Conservation (phyloP, 1,139 yeast species). For the Eremothecium cymbalariae region DNA sequence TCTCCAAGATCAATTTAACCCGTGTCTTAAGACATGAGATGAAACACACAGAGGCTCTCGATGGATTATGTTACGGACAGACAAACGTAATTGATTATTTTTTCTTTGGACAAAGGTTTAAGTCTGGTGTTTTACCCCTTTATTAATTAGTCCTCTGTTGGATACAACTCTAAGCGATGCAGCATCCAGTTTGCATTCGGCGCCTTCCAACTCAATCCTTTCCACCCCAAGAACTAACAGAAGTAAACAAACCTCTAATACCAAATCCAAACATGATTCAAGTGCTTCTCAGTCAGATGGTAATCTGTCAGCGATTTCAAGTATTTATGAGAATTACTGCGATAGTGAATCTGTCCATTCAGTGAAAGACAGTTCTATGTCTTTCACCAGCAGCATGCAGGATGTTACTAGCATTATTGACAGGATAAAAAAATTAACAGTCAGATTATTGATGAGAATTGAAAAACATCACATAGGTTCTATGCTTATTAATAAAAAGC, state of each 20-base stretch:
- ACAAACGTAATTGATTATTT: slow-evolving; percentile 8
- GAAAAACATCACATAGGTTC: slow-evolving; percentile 20
- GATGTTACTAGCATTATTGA: slow-evolving; percentile 4
- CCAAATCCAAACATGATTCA: too few relatives aligned
- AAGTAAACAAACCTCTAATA: too few relatives aligned
- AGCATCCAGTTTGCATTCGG: too few relatives aligned
- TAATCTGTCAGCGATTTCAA: slow-evolving; percentile 8
- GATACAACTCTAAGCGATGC: too few relatives aligned
- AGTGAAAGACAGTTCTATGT: too few relatives aligned
- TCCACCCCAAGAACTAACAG: too few relatives aligned
- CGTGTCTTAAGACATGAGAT: slow-evolving; percentile 4
- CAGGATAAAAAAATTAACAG: slow-evolving; percentile 13
- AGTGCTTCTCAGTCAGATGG: slow-evolving; percentile 4
- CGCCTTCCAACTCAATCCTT: too few relatives aligned
- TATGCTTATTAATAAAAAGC: slow-evolving; percentile 10
- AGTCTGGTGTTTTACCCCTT: slow-evolving; percentile 12
- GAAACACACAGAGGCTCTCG: slow-evolving; percentile 1
- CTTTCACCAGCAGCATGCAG: too few relatives aligned
- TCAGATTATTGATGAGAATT: slow-evolving; percentile 13
- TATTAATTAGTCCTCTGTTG: slow-evolving; percentile 12
- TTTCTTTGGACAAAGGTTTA: slow-evolving; percentile 10
- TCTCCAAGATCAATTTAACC: slow-evolving; percentile 7
- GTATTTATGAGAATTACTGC: slow-evolving; percentile 8
- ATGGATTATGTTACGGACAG: slow-evolving; percentile 1
- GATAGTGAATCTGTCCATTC: background rate